Conservation (phyloP, 805 yeast genomes). For the Cyberlindnera maritima region DNA sequence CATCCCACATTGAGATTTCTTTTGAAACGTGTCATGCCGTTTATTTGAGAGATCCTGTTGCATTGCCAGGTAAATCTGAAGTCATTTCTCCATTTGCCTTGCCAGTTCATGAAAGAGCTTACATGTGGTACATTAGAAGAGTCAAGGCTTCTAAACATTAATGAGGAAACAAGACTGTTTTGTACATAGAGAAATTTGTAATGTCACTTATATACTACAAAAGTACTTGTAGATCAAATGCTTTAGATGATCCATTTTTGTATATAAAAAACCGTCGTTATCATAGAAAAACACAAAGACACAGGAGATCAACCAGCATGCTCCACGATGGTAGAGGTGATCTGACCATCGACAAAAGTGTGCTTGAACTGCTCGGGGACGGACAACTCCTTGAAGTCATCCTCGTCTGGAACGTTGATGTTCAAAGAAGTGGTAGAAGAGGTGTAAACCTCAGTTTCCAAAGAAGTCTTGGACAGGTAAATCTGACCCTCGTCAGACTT, state of each 20-base stretch:
- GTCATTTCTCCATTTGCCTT: constrained; percentile 86
- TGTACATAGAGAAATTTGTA: not conserved
- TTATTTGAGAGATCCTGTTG: constrained; percentile 95
- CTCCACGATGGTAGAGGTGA: constrained; percentile 72
- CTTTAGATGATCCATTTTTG: too few relatives aligned
- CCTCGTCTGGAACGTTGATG: constrained; percentile 74
- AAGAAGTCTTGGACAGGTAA: constrained; percentile 70
- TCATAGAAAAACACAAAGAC: too few relatives aligned
- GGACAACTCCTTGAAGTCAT: constrained; percentile 75
- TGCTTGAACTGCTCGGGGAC: constrained; percentile 92
- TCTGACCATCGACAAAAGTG: constrained; percentile 54
- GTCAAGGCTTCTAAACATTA: constrained; percentile 38
- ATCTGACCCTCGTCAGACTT: constrained; percentile 84
- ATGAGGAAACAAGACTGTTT: not conserved
- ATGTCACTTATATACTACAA: too few relatives aligned
- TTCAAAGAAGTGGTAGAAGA: constrained; percentile 84
- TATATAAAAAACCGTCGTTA: too few relatives aligned
- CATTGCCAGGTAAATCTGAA: constrained; percentile 95
- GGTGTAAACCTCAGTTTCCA: constrained; percentile 76
- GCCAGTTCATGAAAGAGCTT: constrained; percentile 87
- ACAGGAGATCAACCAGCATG: constrained; percentile 64
- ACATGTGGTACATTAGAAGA: constrained; percentile 85
- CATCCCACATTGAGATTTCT: constrained; percentile 87
- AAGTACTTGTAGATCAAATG: too few relatives aligned
- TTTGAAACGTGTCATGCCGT: constrained; percentile 93